Conservation (phyloP, 106 monocot genomes). For the Allium sativum region DNA sequence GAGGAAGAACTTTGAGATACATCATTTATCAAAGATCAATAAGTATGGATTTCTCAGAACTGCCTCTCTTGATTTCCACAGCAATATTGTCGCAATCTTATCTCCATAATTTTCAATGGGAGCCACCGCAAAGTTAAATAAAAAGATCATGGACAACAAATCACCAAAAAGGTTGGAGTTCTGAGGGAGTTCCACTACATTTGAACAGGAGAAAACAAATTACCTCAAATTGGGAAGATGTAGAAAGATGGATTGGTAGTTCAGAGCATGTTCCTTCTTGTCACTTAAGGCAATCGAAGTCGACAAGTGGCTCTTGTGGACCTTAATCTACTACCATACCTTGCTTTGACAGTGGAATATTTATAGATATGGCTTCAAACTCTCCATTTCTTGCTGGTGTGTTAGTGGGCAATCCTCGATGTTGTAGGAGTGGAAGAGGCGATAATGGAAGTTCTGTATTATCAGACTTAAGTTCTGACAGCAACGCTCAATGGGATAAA, state of each 20-base stretch:
- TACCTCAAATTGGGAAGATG: constrained; percentile 99
- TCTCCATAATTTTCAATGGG: constrained; percentile 27
- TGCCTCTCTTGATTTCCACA: constrained; percentile 35
- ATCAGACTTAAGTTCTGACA: constrained; percentile 47
- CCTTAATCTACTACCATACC: constrained; percentile 45
- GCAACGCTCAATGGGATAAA: constrained; percentile 42
- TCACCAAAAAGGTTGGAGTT: constrained; percentile 65
- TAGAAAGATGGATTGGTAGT: constrained; percentile 91
- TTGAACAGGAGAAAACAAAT: constrained; percentile 13
- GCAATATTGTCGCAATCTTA: constrained; percentile 24
- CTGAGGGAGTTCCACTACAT: constrained; percentile 46
- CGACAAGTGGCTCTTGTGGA: constrained; percentile 82
- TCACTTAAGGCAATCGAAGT: constrained; percentile 54
- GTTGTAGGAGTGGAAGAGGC: constrained; percentile 16
- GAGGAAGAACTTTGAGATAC: constrained; percentile 36
- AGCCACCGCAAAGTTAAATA: constrained; percentile 15
- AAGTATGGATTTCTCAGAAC: constrained; percentile 22
- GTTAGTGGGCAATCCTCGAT: constrained; percentile 32
- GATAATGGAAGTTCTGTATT: not conserved
- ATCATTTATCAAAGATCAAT: not conserved
- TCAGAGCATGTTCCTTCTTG: constrained; percentile 52
- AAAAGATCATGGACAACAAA: constrained; percentile 62
- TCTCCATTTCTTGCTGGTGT: constrained; percentile 75
- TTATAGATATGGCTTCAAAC: constrained; percentile 24
- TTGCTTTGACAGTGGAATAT: constrained; percentile 36